Conservation (phyloP, 129 eudicot genomes). For the Tanacetum coccineum region DNA sequence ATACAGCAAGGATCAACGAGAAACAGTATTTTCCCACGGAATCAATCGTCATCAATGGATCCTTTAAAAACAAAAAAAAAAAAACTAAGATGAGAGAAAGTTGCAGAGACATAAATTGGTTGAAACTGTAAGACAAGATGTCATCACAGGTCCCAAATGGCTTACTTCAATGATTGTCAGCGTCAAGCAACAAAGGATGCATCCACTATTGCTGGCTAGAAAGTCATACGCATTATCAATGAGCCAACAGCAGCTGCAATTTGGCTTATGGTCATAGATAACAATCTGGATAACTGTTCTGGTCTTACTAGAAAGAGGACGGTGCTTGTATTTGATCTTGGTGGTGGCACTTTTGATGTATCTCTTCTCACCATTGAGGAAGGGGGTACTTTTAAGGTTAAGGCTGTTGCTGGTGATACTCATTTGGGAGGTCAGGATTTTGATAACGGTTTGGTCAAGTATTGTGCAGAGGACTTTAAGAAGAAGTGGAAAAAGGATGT, state of each 20-base stretch:
- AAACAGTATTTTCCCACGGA: constrained; percentile 10
- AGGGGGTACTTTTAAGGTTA: too few relatives aligned
- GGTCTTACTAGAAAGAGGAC: background rate
- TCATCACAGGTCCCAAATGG: constrained; percentile 7
- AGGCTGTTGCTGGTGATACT: too few relatives aligned
- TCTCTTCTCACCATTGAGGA: too few relatives aligned
- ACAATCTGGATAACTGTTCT: background rate
- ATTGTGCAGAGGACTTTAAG: constrained; percentile 1
- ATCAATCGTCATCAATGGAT: background rate
- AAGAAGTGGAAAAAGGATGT: constrained; percentile 13
- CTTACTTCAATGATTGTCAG: constrained; percentile 16
- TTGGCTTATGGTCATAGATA: constrained; percentile 23
- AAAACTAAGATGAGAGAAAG: background rate
- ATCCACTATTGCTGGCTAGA: background rate
- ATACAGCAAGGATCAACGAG: constrained; percentile 1
- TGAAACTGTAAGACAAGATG: background rate
- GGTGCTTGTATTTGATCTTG: constrained; percentile 12
- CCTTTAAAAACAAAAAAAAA: too few relatives aligned
- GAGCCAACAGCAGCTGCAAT: constrained; percentile 14
- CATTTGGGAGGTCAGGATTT: too few relatives aligned
- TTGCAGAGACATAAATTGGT: constrained; percentile 13
- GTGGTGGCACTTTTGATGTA: too few relatives aligned
- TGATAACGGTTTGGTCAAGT: background rate
- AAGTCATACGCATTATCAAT: too few relatives aligned
- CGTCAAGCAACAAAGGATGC: constrained; percentile 20